These are phyloP conservation scores for Steccherinum ochraceum DNA, from an alignment of 768 basidiomycete species.

Conservation along the genomic window DNA sequence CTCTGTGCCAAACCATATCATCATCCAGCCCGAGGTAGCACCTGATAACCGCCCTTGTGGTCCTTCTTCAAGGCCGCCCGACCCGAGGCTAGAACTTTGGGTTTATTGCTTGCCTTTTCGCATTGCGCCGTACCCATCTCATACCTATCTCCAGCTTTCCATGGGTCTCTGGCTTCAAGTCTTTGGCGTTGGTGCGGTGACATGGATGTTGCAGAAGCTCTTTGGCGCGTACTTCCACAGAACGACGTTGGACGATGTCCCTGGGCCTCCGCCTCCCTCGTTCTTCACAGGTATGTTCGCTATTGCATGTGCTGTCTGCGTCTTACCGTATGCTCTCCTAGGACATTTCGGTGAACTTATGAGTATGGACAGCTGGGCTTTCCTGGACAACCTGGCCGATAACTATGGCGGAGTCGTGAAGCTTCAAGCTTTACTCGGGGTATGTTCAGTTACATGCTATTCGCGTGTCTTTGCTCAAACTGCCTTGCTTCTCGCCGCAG, in stretches of 20 bases:
- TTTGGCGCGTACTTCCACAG: slow-evolving; percentile 3
- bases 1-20: too few relatives aligned
- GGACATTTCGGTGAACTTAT: slow-evolving; percentile 10
- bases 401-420: slow-evolving; percentile 38
- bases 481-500: neutral
- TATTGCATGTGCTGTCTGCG: neutral
- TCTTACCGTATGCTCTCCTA: neutral
- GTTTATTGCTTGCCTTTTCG: too few relatives aligned
- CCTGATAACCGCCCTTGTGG: too few relatives aligned
- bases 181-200: neutral
- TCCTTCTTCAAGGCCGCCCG: too few relatives aligned
- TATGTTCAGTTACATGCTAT: slow-evolving; percentile 12
- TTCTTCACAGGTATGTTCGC: slow-evolving; percentile 8
- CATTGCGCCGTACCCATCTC: too few relatives aligned
- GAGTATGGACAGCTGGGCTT: slow-evolving; percentile 5
- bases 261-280: slow-evolving; percentile 11
- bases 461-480: neutral
- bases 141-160: too few relatives aligned
- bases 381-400: slow-evolving; percentile 8
- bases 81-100: too few relatives aligned
- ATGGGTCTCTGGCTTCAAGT: neutral
- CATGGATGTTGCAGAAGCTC: slow-evolving; percentile 2
- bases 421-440: slow-evolving; percentile 42
- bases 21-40: too few relatives aligned
- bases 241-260: slow-evolving; percentile 11